A percentile compares a stretch with the other conserved stretches of the same genome.
phyloP scores from a whole-genome alignment of 345 rosid species.

The Bruguiera parviflora region DNA sequence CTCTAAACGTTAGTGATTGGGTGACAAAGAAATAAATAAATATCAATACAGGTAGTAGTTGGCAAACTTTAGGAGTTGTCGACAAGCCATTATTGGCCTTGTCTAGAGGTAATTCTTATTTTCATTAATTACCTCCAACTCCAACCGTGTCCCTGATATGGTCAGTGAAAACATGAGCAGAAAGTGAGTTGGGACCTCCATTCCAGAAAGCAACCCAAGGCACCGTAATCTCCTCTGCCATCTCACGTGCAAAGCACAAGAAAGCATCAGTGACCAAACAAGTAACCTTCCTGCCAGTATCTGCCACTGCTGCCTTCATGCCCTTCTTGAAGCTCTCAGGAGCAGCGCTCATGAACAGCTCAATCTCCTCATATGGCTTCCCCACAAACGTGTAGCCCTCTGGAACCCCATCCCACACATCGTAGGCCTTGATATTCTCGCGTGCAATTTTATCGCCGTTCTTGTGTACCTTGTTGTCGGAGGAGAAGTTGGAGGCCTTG shows the following conservation, averaged over 20 bases:
- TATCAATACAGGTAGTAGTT: no score
- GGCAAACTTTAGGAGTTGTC: no score
- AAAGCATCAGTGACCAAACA: constrained; percentile 41
- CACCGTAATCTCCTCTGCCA: constrained; percentile 24
- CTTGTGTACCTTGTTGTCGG: not conserved
- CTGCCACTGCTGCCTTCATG: constrained; percentile 30
- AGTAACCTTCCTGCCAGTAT: constrained; percentile 29
- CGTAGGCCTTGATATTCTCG: constrained; percentile 22
- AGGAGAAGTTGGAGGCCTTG: constrained; percentile 15
- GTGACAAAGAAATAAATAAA: no score
- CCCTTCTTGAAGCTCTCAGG: constrained; percentile 26
- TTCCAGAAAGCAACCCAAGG: constrained; percentile 22
- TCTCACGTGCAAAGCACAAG: constrained; percentile 22
- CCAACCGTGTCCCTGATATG: constrained; percentile 19
- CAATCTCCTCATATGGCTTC: constrained; percentile 34
- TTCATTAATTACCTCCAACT: not conserved
- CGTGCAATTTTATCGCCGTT: not conserved
- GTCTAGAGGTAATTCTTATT: not conserved
- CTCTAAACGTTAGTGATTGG: no score
- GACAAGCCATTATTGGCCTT: no score
- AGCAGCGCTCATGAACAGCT: constrained; percentile 38
- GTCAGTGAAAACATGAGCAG: constrained; percentile 25
- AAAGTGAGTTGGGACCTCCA: constrained; percentile 14
- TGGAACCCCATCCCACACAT: constrained; percentile 34
- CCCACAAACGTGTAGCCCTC: constrained; percentile 25